Base-by-base conservation (phyloP, 352 stramenopile species). In the Blastocystis sp. region DNA sequence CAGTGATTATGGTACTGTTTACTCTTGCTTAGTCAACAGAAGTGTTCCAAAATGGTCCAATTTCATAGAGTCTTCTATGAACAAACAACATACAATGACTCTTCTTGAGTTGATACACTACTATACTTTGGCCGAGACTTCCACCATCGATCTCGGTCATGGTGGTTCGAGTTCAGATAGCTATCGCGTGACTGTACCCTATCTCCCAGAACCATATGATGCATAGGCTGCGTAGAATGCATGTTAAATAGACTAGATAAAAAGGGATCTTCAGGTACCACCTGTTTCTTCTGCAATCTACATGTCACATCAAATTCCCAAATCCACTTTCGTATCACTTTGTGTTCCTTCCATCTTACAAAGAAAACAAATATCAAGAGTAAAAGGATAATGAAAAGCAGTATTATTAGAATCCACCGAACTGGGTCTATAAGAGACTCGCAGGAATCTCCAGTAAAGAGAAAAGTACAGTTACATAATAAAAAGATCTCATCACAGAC, bases 391-490 rank as follows among this genome's bases (percentile, higher is more conserved):
- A 60, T 1, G 22, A 81, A 22, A 81, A 59, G 30, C 11, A 81
- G 0, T 3, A 81, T 15, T 9, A 81, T 24, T n/a, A 81, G 19
- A n/a, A 27, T 22, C 22, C 17, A 81, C n/a, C 48, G 30, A 27
- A 62, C 33, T 64, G 62, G 9, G 42, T 35, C 22, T 53, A 24
- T 33, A 7, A 81, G 42, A 13, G 15, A 64, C 17, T 81, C 40
- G 22, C 70, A 81, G 5, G n/a, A 27, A 7, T 81, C 70, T 27
- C 70, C 70, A 40, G 37, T 40, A 62, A 48, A 81, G 11, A 19
- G 13, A 60, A 56, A 60, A 17, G 70, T 81, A 33, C 70, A 81
- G 70, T 81, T 81, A 57, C 70, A 81, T 17, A 62, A 48, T 13
- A 58, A n/a, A 22, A 33, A 40, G n/a, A 33, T 19, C 37, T 64